phyloP scores from a whole-genome alignment of 2,329 filamentous ascomycete species.

The Fusarium sp. region DNA sequence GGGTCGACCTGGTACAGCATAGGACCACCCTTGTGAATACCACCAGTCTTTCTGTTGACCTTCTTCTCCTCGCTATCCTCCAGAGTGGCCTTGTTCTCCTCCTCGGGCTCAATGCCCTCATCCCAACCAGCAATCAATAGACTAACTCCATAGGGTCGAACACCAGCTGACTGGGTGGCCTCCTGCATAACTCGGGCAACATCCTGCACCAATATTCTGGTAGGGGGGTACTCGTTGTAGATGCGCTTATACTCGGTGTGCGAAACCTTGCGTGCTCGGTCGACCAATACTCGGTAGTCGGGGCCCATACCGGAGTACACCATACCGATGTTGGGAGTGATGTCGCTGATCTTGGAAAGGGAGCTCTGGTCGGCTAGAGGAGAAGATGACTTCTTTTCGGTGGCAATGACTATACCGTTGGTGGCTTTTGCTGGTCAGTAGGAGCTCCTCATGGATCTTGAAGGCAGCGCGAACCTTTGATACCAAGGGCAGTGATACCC shows the following conservation, averaged over 20 bases:
- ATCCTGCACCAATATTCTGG: constrained; percentile 98
- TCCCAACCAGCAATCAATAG: constrained; percentile 97
- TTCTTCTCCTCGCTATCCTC: constrained; percentile 76
- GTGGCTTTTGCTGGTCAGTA: constrained; percentile 71
- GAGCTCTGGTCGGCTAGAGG: constrained; percentile 95
- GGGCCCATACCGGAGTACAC: constrained; percentile 99
- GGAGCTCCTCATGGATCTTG: background rate
- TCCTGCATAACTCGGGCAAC: constrained; percentile 98
- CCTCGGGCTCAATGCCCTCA: constrained; percentile 91
- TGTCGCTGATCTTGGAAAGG: constrained; percentile 95
- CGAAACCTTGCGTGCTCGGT: constrained; percentile 97
- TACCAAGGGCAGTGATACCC: constrained; percentile 96
- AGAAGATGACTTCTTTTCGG: constrained; percentile 99
- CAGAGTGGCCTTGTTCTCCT: constrained; percentile 64
- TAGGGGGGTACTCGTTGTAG: constrained; percentile 99
- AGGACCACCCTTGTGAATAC: constrained; percentile 93
- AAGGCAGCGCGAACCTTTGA: constrained; percentile 79
- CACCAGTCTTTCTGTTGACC: constrained; percentile 86
- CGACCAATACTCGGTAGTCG: constrained; percentile 96
- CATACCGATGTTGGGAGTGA: constrained; percentile 99
- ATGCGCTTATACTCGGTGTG: constrained; percentile 99
- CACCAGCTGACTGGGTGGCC: constrained; percentile 97
- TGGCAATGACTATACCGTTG: constrained; percentile 98
- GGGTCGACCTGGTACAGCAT: constrained; percentile 99
- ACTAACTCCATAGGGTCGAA: constrained; percentile 95